Evolutionary conservation across 2,329 filamentous ascomycete genomes (phyloP).

Genomic region (Exophiala xenobiotica): DNA sequence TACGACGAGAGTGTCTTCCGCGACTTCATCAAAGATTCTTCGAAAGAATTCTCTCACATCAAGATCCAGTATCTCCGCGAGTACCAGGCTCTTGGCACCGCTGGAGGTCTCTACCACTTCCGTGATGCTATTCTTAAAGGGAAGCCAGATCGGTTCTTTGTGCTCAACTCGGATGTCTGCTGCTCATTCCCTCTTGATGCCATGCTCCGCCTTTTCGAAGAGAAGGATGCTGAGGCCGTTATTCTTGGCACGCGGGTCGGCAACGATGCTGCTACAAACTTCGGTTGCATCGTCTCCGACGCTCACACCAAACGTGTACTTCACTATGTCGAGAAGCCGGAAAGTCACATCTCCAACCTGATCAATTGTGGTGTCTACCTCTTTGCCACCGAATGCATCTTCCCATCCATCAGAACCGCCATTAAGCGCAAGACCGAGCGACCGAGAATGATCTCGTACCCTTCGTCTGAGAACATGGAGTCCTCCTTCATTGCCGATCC

Average conservation of each 20-base stretch:
- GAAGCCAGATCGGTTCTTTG: conserved; percentile 90
- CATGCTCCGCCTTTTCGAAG: conserved; percentile 91
- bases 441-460: conserved; percentile 89
- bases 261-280: conserved; percentile 90
- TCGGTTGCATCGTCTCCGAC: conserved; percentile 96
- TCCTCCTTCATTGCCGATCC: conserved; percentile 65
- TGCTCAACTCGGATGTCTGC: conserved; percentile 97
- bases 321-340: conserved; percentile 98
- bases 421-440: conserved; percentile 95
- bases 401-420: conserved; percentile 88
- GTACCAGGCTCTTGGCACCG: conserved; percentile 93
- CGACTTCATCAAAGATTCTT: conserved; percentile 93
- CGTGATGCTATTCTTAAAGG: conserved; percentile 98
- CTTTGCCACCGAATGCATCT: conserved; percentile 92
- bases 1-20: conserved; percentile 97
- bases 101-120: conserved; percentile 97
- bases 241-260: conserved; percentile 90
- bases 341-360: conserved; percentile 94
- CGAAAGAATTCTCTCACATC: conserved; percentile 80
- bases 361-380: conserved; percentile 99
- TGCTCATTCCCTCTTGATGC: conserved; percentile 95
- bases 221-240: conserved; percentile 93
- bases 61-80: conserved; percentile 94
- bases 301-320: conserved; percentile 90
- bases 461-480: conserved; percentile 90